phyloP scores from a whole-genome alignment of 78 protist species.

The Bodo saltans region DNA sequence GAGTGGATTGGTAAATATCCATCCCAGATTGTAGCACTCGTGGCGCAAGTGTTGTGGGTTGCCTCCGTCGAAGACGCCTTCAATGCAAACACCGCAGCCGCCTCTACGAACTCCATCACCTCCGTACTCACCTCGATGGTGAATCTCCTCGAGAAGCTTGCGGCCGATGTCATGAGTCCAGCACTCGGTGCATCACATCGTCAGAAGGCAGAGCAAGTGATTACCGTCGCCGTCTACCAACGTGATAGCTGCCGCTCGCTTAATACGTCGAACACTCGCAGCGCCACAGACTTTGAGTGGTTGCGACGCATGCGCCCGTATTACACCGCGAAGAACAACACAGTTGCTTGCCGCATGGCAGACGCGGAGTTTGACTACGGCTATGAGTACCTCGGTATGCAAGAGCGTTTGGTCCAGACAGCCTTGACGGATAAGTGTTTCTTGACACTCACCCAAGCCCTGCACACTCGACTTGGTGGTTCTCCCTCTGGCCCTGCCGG shows the following conservation, averaged over 20 bases:
- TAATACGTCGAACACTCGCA: not conserved
- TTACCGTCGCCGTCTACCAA: constrained; percentile 89
- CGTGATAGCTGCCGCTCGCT: constrained; percentile 65
- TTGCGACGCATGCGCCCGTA: constrained; percentile 83
- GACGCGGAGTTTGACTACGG: constrained; percentile 82
- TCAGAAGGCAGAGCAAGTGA: constrained; percentile 82
- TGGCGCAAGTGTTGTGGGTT: constrained; percentile 62
- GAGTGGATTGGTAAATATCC: constrained; percentile 72
- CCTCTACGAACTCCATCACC: constrained; percentile 27
- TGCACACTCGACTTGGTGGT: constrained; percentile 89
- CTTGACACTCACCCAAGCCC: constrained; percentile 87
- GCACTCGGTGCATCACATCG: constrained; percentile 35
- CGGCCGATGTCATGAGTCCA: not conserved
- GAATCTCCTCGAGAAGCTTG: constrained; percentile 19
- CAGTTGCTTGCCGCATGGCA: constrained; percentile 53
- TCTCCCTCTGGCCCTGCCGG: constrained; percentile 98
- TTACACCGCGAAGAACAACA: constrained; percentile 33
- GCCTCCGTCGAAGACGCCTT: constrained; percentile 38
- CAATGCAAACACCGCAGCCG: not conserved
- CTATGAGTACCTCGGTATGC: constrained; percentile 95
- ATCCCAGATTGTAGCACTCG: constrained; percentile 67
- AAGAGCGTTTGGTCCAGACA: constrained; percentile 91
- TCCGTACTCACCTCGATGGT: constrained; percentile 68
- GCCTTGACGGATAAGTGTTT: constrained; percentile 85
- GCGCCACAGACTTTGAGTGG: constrained; percentile 78